Conservation (phyloP, 768 basidiomycete species). For the Rhizopogon rudus region DNA sequence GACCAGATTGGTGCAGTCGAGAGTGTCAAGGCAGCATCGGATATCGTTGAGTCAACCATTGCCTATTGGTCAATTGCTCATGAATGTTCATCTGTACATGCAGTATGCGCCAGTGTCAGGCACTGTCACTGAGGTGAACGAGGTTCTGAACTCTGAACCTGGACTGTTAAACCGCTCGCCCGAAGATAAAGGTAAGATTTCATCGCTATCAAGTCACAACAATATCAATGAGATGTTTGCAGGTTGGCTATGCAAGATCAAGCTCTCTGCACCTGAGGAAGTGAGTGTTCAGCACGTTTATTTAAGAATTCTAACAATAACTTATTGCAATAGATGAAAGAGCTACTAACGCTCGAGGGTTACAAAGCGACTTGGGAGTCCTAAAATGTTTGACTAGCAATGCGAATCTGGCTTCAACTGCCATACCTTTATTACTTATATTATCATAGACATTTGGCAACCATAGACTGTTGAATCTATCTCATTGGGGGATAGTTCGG, state of each 20-base stretch:
- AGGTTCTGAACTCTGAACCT: slow-evolving; percentile 58
- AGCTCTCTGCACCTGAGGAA: slow-evolving; percentile 72
- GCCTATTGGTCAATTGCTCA: slow-evolving; percentile 1
- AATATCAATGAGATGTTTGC: not conserved
- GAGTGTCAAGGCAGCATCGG: slow-evolving; percentile 95
- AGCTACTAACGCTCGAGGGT: slow-evolving; percentile 67
- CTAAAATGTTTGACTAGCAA: slow-evolving; percentile 14
- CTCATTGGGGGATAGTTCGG: not conserved
- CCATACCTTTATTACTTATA: slow-evolving; percentile 7
- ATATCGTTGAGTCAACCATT: slow-evolving; percentile 57
- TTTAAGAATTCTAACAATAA: not conserved
- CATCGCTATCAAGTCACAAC: not conserved
- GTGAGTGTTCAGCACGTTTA: slow-evolving; percentile 33
- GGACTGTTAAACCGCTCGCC: slow-evolving; percentile 86
- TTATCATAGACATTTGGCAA: not conserved
- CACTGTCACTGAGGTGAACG: slow-evolving; percentile 74
- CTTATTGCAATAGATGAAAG: slow-evolving; percentile 47
- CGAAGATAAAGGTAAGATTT: slow-evolving; percentile 66
- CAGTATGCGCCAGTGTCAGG: slow-evolving; percentile 95
- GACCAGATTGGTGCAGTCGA: slow-evolving; percentile 90
- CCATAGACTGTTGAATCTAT: not conserved
- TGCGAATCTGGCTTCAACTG: slow-evolving; percentile 19
- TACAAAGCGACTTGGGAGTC: slow-evolving; percentile 61
- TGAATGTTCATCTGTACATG: slow-evolving; percentile 3
- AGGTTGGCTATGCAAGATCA: slow-evolving; percentile 98